phyloP scores from a whole-genome alignment of 2,329 filamentous ascomycete species.

The Huntiella bhutanensis region DNA sequence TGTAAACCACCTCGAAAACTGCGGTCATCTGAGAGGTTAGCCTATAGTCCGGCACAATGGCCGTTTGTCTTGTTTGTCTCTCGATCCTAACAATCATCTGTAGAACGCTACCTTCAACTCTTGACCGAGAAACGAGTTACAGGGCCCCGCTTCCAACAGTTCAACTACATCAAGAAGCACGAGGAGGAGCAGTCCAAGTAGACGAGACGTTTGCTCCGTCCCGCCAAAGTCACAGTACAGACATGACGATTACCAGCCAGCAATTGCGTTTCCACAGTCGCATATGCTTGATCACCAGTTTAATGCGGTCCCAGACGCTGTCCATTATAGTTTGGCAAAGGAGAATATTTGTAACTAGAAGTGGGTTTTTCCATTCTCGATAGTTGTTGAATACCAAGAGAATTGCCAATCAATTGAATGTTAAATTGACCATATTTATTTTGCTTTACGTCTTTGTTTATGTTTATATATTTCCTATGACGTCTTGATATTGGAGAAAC shows the following conservation, averaged over 20 bases:
- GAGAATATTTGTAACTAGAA: too few species aligned
- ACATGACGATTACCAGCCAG: constrained; percentile 7
- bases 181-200: constrained; percentile 15
- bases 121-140: constrained; percentile 59
- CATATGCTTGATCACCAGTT: background rate
- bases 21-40: constrained; percentile 63
- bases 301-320: constrained; percentile 9
- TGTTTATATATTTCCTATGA: too few species aligned
- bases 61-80: background rate
- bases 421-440: too few species aligned
- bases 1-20: constrained; percentile 79
- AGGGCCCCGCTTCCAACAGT: constrained; percentile 63
- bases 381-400: too few species aligned
- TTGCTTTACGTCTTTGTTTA: too few species aligned
- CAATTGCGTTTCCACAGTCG: constrained; percentile 5
- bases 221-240: constrained; percentile 6
- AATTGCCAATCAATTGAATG: too few species aligned
- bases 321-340: background rate
- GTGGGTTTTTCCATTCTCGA: too few species aligned
- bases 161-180: constrained; percentile 49
- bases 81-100: constrained; percentile 8
- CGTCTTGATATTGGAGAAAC: too few species aligned
- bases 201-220: background rate
- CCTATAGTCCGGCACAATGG: constrained; percentile 11
- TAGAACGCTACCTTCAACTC: constrained; percentile 64